Evolutionary conservation across 2,329 filamentous ascomycete genomes (phyloP), one percentile per base, ranked within the genome.

Genomic region (Cladophialophora yegresii): DNA sequence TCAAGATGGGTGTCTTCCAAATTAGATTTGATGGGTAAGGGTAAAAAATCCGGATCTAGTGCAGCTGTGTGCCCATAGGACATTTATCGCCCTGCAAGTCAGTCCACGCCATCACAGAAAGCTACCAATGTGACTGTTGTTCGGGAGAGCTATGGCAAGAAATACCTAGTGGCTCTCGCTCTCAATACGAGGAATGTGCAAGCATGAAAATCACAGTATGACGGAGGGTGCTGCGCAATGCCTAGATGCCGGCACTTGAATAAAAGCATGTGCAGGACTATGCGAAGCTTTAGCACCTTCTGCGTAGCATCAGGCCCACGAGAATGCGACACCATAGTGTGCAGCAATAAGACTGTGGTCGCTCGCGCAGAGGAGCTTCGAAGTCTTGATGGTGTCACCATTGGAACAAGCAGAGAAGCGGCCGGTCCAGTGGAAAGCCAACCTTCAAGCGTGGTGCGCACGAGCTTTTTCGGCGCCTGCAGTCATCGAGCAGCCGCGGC

Each of bases 231-330:
- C 10, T 16, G 47, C 47, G 16, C 47, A 50, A 49, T 20, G n/a
- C n/a, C 3, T 12, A 58, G 40, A 49, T 12, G 26, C 49, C 55
- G 55, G 40, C 55, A 58, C 55, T 58, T 58, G 55, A 9, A 50
- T 22, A n/a, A 9, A 49, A 40, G 36, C 23, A 22, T 20, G 23
- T 26, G 36, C 23, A 32, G 36, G 16, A 16, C 16, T 43, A 8
- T n/a, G 36, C 28, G n/a, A 26, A 20, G 20, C 22, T 23, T 28
- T n/a, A 49, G 55, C 30, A 58, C 26, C 40, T n/a, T 30, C 22
- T 58, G 55, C 26, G 55, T 58, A 58, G 55, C 36, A 32, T 58
- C 45, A 45, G 20, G 40, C 33, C 49, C 55, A 58, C 40, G 55
- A 58, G 55, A 49, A 49, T 58, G 40, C 43, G 26, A 33, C 55